Base-by-base conservation (phyloP, 805 yeast genomes). In the Saccharomycopsis fermentans region DNA sequence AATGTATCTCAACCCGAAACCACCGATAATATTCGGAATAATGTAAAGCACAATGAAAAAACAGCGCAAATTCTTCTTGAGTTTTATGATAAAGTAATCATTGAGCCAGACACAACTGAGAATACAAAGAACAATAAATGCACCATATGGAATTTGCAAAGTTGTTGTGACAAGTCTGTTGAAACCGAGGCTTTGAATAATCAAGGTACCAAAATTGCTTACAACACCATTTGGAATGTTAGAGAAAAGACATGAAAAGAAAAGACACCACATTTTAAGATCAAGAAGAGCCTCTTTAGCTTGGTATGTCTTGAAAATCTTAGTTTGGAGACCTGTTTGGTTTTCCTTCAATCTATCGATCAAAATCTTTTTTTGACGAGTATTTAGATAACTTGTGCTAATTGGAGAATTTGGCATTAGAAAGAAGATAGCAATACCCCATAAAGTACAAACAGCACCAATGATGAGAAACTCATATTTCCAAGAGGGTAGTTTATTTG, bases 51-150 rank as follows among this genome's bases (percentile, higher is more conserved):
- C 63, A 58, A 70, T 69, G 71, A 74, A 67, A 57, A 63, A 67
- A n/a, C 71, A 57, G 59, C 71, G 62, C 17, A 65, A 34, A 48
- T 60, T 60, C 55, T 80, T 67, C 59, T 81, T 74, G 51, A 76
- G 70, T 52, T 77, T 72, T 64, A 79, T 80, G 66, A 74, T 76
- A 17, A 81, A 73, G 55, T 78, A 67, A 54, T 83, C 87, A 62
- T 85, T 86, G 63, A 81, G 78, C 62, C 78, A 83, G 60, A 77
- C 70, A 66, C 75, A 32, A 60, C 63, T 35, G 58, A 62, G 55
- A 60, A 61, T 47, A 63, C 65, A 47, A 61, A 63, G 59, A 43
- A 57, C 58, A 36, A 59, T 60, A 32, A 53, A 59, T 2, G 77
- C 80, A 43, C 84, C 84, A 6, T 68, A 62, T 3, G 82, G 81